These are phyloP conservation scores for Paxillus involutus DNA, from an alignment of 768 basidiomycete species.

Conservation along the genomic window DNA sequence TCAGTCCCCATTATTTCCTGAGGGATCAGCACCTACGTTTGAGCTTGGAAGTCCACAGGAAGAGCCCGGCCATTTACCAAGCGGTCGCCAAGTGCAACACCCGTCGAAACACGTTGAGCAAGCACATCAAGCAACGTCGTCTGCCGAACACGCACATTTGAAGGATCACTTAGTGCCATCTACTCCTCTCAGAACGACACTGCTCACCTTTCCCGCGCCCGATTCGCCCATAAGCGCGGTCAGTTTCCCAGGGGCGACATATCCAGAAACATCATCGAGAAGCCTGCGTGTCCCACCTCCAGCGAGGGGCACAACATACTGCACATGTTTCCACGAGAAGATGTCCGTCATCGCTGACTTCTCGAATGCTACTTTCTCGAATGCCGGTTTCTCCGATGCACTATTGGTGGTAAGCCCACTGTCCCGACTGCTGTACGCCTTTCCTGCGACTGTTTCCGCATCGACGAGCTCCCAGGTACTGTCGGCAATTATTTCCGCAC, in stretches of 20 bases:
- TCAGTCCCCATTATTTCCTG: not conserved
- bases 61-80: constrained; percentile 55
- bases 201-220: constrained; percentile 30
- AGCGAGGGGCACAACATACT: constrained; percentile 56
- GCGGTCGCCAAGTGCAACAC: constrained; percentile 50
- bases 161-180: not conserved
- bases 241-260: constrained; percentile 49
- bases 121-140: constrained; percentile 61
- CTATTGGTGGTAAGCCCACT: not conserved
- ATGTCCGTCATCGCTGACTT: constrained; percentile 38
- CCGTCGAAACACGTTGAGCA: constrained; percentile 47
- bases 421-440: not conserved
- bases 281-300: constrained; percentile 39
- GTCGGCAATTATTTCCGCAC: not conserved
- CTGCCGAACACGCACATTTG: constrained; percentile 20
- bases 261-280: constrained; percentile 47
- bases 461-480: constrained; percentile 6
- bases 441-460: constrained; percentile 12
- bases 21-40: constrained; percentile 39
- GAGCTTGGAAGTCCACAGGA: constrained; percentile 60
- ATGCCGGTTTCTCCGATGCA: constrained; percentile 21
- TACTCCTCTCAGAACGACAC: not conserved
- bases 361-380: constrained; percentile 40
- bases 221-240: constrained; percentile 52
- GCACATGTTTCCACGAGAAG: constrained; percentile 77